phyloP scores from a whole-genome alignment of 192 early-diverging fungal genomes.

The Diversispora epigaea region DNA sequence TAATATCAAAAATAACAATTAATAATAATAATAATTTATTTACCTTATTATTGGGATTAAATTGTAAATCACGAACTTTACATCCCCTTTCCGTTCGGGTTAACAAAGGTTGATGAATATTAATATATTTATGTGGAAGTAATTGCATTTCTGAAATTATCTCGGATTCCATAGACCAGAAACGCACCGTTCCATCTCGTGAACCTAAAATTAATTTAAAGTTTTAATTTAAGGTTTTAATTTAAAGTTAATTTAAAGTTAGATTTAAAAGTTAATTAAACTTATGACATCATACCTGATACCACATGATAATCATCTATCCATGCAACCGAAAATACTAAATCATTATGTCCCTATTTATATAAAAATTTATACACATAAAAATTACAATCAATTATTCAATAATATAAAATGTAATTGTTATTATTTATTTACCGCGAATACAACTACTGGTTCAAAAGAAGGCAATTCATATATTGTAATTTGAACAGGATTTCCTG shows the following conservation, averaged over 20 bases:
- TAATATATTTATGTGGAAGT: slow-evolving; percentile 21
- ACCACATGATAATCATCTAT: slow-evolving; percentile 57
- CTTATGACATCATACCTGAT: slow-evolving; percentile 25
- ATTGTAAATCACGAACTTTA: slow-evolving; percentile 60
- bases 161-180: slow-evolving; percentile 49
- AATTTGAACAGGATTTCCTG: slow-evolving; percentile 55
- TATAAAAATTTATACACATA: background rate
- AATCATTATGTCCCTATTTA: slow-evolving; percentile 57
- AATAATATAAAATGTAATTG: background rate
- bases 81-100: slow-evolving; percentile 39
- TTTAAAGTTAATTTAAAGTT: background rate
- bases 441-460: slow-evolving; percentile 55
- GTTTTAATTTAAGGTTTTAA: background rate
- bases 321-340: slow-evolving; percentile 67
- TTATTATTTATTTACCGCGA: slow-evolving; percentile 29
- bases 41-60: slow-evolving; percentile 41
- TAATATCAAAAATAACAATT: background rate
- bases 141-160: slow-evolving; percentile 33
- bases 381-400: background rate
- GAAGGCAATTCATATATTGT: slow-evolving; percentile 63
- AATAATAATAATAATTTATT: slow-evolving; percentile 13
- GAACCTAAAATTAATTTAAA: slow-evolving; percentile 40
- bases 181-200: slow-evolving; percentile 54
- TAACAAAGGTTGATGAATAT: slow-evolving; percentile 39
- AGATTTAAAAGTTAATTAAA: too few species aligned